These are phyloP conservation scores for Saccharomycopsis babjevae DNA, from an alignment of 805 yeast genomes.

Conservation along the genomic window DNA sequence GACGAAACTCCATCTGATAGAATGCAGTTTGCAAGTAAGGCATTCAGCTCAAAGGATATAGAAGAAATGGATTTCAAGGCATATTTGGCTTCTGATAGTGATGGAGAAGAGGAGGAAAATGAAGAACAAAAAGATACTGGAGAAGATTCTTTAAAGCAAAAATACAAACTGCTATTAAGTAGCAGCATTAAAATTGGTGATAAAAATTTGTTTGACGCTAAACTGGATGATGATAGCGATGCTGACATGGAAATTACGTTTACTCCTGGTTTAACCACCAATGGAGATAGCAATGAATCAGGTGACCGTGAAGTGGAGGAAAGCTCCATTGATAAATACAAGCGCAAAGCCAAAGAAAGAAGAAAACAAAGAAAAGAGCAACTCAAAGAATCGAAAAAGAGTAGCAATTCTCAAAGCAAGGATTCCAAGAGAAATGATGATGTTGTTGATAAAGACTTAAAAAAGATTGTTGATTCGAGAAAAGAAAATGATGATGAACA, in stretches of 20 bases:
- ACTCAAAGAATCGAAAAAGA: slow-evolving; percentile 46
- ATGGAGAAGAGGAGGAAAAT: slow-evolving; percentile 42
- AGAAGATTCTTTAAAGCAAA: slow-evolving; percentile 36
- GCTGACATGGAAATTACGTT: slow-evolving; percentile 94
- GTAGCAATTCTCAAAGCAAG: slow-evolving; percentile 23
- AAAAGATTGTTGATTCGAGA: slow-evolving; percentile 15
- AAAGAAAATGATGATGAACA: slow-evolving; percentile 39
- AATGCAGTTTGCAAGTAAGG: slow-evolving; percentile 59
- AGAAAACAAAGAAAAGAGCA: slow-evolving; percentile 75
- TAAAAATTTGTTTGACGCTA: slow-evolving; percentile 28
- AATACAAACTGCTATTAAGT: slow-evolving; percentile 51
- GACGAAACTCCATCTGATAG: slow-evolving; percentile 96
- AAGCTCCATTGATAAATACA: slow-evolving; percentile 67
- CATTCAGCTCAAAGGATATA: slow-evolving; percentile 79
- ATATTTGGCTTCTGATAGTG: slow-evolving; percentile 73
- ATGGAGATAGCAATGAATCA: slow-evolving; percentile 24
- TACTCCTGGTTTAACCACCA: slow-evolving; percentile 68
- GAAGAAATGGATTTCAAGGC: slow-evolving; percentile 90
- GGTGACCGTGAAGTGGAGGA: slow-evolving; percentile 43
- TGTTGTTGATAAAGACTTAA: slow-evolving; percentile 21
- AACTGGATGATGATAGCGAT: slow-evolving; percentile 39
- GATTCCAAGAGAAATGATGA: slow-evolving; percentile 19
- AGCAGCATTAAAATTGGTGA: slow-evolving; percentile 28
- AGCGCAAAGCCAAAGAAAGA: slow-evolving; percentile 87
- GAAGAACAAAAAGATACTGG: slow-evolving; percentile 42